These are phyloP conservation scores for Scutellaria galericulata DNA, from an alignment of 257 asterid genomes.

Conservation along the genomic window DNA sequence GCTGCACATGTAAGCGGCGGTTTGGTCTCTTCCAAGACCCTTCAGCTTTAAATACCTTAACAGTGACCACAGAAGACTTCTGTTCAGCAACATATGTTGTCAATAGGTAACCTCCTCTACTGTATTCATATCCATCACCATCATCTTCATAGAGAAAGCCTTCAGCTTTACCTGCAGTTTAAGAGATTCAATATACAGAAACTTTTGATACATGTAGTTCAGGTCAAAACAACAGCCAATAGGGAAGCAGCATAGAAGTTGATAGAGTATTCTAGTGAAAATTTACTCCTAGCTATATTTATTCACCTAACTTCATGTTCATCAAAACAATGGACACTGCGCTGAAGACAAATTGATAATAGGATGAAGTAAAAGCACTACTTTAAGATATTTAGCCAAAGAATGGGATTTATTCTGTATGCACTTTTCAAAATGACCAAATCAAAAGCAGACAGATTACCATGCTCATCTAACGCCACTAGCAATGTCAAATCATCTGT, in stretches of 20 bases:
- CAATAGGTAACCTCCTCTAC: slow-evolving; percentile 63
- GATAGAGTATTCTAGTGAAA: no score
- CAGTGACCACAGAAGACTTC: slow-evolving; percentile 61
- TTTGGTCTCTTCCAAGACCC: slow-evolving; percentile 80
- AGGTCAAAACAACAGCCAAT: background rate
- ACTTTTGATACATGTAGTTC: background rate
- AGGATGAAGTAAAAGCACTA: no score
- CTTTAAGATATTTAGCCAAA: no score
- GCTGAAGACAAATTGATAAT: no score
- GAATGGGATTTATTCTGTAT: no score
- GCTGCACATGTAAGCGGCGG: slow-evolving; percentile 70
- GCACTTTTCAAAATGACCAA: no score
- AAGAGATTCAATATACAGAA: slow-evolving; percentile 7
- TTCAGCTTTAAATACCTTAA: slow-evolving; percentile 67
- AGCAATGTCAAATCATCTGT: slow-evolving; percentile 71
- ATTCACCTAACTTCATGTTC: no score
- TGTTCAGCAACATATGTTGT: slow-evolving; percentile 79
- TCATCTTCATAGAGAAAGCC: slow-evolving; percentile 84
- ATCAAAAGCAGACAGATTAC: slow-evolving; percentile 45
- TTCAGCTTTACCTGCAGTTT: slow-evolving; percentile 80
- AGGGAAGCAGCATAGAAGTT: background rate
- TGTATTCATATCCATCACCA: slow-evolving; percentile 89
- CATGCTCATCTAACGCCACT: slow-evolving; percentile 78
- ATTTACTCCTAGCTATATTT: no score
- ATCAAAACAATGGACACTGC: no score